Evolutionary conservation across 768 basidiomycete species (phyloP).

Genomic region (Cystoderma amianthinum): DNA sequence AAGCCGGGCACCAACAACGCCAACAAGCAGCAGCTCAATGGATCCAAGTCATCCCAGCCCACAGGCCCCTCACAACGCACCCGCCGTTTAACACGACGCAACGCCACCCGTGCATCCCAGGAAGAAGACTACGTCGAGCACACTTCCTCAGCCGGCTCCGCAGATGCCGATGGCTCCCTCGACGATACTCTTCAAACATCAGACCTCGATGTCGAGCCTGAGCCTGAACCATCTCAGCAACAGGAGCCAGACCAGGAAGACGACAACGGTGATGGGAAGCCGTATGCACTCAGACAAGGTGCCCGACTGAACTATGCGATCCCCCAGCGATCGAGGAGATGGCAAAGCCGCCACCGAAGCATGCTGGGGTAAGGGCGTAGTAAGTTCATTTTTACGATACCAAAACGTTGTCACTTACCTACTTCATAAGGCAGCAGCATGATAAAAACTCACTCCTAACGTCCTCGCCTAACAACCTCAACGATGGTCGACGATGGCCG

Average conservation of each 20-base stretch:
- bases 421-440: no score
- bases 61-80: constrained; percentile 17
- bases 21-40: constrained; percentile 2
- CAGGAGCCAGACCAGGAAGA: constrained; percentile 37
- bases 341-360: constrained; percentile 35
- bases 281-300: constrained; percentile 63
- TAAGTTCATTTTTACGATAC: no score
- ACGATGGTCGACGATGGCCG: no score
- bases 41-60: constrained; percentile 7
- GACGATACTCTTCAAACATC: constrained; percentile 45
- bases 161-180: constrained; percentile 52
- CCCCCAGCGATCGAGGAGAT: constrained; percentile 78
- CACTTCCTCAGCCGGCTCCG: constrained; percentile 40
- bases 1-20: constrained; percentile 21
- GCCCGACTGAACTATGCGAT: constrained; percentile 74
- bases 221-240: constrained; percentile 38
- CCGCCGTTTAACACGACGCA: constrained; percentile 20
- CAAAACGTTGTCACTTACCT: no score
- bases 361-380: no score
- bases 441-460: no score
- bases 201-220: constrained; percentile 30
- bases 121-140: constrained; percentile 46
- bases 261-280: constrained; percentile 47
- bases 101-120: constrained; percentile 15
- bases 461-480: no score